phyloP scores from a whole-genome alignment of 106 monocot genomes.

The Allium fistulosum region DNA sequence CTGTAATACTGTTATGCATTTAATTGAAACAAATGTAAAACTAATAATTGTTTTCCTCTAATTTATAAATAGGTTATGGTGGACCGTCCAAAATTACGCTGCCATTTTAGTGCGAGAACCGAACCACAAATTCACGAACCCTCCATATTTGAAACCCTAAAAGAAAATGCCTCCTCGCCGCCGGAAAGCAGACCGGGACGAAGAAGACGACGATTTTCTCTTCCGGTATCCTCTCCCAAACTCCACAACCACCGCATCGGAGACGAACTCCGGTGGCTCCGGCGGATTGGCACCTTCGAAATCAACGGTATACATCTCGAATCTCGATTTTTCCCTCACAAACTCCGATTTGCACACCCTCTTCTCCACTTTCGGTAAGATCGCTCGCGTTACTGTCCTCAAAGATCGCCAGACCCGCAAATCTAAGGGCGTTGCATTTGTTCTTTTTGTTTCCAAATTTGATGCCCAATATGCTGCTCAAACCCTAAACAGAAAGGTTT shows the following conservation, averaged over 20 bases:
- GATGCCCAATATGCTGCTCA: conserved; percentile 58
- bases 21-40: too few species aligned
- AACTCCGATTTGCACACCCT: conserved; percentile 97
- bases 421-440: conserved; percentile 89
- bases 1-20: too few species aligned
- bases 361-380: conserved; percentile 96
- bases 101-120: too few species aligned
- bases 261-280: conserved; percentile 27
- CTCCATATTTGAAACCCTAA: too few species aligned
- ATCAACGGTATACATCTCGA: conserved; percentile 90
- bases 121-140: too few species aligned
- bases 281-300: conserved; percentile 94
- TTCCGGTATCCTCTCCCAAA: conserved; percentile 47
- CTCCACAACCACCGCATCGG: not conserved
- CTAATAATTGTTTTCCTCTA: too few species aligned
- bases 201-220: conserved; percentile 63
- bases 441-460: conserved; percentile 84
- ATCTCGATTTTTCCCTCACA: conserved; percentile 80
- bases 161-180: too few species aligned
- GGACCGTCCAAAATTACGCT: too few species aligned
- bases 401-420: conserved; percentile 67
- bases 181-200: conserved; percentile 31
- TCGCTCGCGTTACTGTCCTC: conserved; percentile 88
- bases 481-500: conserved; percentile 61
- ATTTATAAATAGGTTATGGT: too few species aligned